These are phyloP conservation scores for Bimuria novae-zelandiae DNA, from an alignment of 2,329 filamentous ascomycete genomes.

Conservation along the genomic window DNA sequence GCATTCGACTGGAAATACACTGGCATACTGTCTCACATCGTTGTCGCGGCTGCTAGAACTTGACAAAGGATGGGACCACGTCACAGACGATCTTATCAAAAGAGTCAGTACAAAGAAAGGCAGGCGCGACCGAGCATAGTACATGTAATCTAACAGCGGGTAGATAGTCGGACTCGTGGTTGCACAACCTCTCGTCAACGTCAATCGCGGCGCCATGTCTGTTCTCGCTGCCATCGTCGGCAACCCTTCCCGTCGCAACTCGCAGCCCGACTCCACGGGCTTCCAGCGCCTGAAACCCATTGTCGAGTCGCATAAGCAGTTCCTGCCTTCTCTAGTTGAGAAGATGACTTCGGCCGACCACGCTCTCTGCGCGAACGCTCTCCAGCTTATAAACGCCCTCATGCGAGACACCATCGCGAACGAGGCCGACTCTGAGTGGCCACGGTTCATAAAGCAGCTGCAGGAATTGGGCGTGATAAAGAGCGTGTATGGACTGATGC, in stretches of 20 bases:
- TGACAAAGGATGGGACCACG: conserved; percentile 96
- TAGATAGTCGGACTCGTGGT: conserved; percentile 90
- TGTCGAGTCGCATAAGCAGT: conserved; percentile 87
- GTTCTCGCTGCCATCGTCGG: conserved; percentile 93
- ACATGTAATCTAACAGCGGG: conserved; percentile 17
- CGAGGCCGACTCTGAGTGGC: conserved; percentile 83
- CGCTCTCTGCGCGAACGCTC: conserved; percentile 89
- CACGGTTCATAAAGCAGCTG: conserved; percentile 89
- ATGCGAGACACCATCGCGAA: conserved; percentile 88
- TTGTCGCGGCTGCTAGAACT: conserved; percentile 87
- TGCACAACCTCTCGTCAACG: conserved; percentile 94
- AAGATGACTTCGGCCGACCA: conserved; percentile 94
- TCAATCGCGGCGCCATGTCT: conserved; percentile 93
- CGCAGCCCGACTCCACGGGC: conserved; percentile 71
- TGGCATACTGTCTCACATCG: conserved; percentile 92
- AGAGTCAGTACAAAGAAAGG: conserved; percentile 55
- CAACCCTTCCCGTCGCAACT: conserved; percentile 67
- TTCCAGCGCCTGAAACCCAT: conserved; percentile 92
- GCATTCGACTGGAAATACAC: conserved; percentile 84
- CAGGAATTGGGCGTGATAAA: conserved; percentile 93
- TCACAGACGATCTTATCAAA: conserved; percentile 72
- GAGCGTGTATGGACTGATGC: conserved; percentile 89
- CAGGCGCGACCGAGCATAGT: not conserved
- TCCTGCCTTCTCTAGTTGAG: conserved; percentile 90
- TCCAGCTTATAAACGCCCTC: conserved; percentile 93